Conservation (phyloP, 495 filamentous ascomycete species). For the Annulohypoxylon stygium region DNA sequence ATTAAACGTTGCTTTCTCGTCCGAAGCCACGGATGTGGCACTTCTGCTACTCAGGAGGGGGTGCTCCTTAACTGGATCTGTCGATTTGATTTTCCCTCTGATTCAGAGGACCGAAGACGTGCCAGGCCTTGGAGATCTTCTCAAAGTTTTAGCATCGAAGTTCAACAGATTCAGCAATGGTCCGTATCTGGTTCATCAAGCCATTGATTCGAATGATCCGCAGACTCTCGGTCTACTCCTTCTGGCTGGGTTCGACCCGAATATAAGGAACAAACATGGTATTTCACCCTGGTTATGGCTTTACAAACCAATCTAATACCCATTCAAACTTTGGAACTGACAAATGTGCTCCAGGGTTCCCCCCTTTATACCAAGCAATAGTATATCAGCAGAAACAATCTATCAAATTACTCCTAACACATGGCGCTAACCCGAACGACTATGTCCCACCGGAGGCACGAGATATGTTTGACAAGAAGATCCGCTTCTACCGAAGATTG, state of each 20-base stretch:
- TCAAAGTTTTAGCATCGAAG: slow-evolving; percentile 27
- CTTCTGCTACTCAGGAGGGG: slow-evolving; percentile 33
- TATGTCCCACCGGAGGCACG: slow-evolving; percentile 20
- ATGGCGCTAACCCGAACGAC: slow-evolving; percentile 34
- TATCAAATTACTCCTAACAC: slow-evolving; percentile 23
- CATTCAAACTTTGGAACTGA: neutral
- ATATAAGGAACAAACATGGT: slow-evolving; percentile 25
- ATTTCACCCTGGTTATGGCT: neutral
- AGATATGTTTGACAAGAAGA: slow-evolving; percentile 11
- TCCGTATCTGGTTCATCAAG: slow-evolving; percentile 29
- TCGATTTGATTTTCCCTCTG: slow-evolving; percentile 29
- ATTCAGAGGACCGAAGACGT: slow-evolving; percentile 24
- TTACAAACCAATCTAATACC: neutral
- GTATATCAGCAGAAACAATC: slow-evolving; percentile 21
- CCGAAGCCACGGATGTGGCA: slow-evolving; percentile 37
- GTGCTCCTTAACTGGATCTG: slow-evolving; percentile 23
- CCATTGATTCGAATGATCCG: slow-evolving; percentile 18
- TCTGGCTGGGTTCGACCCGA: slow-evolving; percentile 24
- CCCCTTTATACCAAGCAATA: slow-evolving; percentile 40
- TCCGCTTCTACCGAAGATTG: slow-evolving; percentile 11
- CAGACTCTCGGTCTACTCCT: slow-evolving; percentile 19
- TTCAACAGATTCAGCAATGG: slow-evolving; percentile 19
- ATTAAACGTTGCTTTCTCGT: slow-evolving; percentile 36
- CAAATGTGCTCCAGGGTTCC: slow-evolving; percentile 15
- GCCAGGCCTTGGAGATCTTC: slow-evolving; percentile 17